phyloP scores from a whole-genome alignment of 371 early-diverging fungal species.

The Fennellomyces sp. region DNA sequence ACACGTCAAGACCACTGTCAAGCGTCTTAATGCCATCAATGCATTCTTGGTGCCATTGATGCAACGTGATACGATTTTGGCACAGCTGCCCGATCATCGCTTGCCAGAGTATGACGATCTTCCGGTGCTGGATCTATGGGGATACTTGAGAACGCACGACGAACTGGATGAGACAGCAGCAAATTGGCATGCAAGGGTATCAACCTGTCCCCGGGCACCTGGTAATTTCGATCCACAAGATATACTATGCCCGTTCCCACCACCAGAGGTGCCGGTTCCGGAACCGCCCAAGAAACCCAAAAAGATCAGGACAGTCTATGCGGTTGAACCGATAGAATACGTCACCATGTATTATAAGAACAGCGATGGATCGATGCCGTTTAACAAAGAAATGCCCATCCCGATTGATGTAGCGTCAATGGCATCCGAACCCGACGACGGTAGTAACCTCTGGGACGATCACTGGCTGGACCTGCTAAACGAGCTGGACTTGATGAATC shows the following conservation, averaged over 20 bases:
- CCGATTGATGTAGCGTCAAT: conserved; percentile 44
- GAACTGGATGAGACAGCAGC: conserved; percentile 47
- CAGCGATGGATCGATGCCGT: neutral
- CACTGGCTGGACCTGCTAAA: conserved; percentile 33
- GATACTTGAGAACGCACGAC: conserved; percentile 46
- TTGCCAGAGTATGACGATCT: conserved; percentile 55
- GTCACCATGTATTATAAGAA: conserved; percentile 5
- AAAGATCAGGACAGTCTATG: conserved; percentile 17
- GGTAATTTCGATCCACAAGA: conserved; percentile 51
- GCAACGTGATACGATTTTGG: conserved; percentile 58
- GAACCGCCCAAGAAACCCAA: conserved; percentile 17
- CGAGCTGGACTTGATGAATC: conserved; percentile 18
- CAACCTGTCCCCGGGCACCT: conserved; percentile 45
- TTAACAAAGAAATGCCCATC: conserved; percentile 32
- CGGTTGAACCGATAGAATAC: conserved; percentile 38
- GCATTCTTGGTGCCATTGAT: conserved; percentile 68
- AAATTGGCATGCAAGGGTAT: conserved; percentile 52
- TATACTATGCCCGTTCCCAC: conserved; percentile 42
- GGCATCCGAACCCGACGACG: conserved; percentile 26
- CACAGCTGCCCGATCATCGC: conserved; percentile 53
- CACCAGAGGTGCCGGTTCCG: neutral
- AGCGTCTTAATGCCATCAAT: conserved; percentile 37
- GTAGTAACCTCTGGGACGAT: conserved; percentile 27
- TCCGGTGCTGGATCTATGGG: conserved; percentile 67
- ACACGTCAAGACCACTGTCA: conserved; percentile 55